Evolutionary conservation across 164 flowering plant genomes (phyloP), one percentile per base, ranked within the genome.

Genomic region (Piper longum): DNA sequence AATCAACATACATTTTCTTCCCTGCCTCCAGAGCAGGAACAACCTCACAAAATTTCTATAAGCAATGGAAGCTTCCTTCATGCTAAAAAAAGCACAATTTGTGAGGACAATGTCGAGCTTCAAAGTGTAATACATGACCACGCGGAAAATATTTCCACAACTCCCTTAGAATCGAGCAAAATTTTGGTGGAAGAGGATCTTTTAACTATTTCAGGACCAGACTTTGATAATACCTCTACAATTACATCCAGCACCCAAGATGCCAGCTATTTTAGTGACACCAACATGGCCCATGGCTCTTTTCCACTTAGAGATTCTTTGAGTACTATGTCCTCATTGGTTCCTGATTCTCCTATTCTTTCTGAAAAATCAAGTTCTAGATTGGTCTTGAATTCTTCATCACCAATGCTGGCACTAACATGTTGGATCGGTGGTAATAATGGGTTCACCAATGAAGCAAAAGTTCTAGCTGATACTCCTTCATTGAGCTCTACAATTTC

Each of bases 1-100:
- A 86, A 91, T n/a, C 96, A 87, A 60, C 81, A 87, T 72, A 83
- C 96, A 67, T 83, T 81, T 63, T 85, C 93, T 54, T 85, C 87
- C 80, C 74, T 88, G 78, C 96, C 89, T 69, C 85, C 70, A 58
- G 97, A 88, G 12, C 87, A 85, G 61, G 99, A 87, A 51, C 86
- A 83, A 76, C 87, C 96, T 65, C 73, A 57, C 45, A 83, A 82
- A 76, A 87, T 88, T 59, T 87, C 91, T 60, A 78, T 81, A 60
- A 89, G 95, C 72, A 71, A 78, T 71, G 91, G 87, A 72, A 91
- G 95, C 81, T 89, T 81, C 67, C 84, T 91, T 60, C 86, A 69
- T 58, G 93, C 69, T 26, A 95, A 87, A 76, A 82, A 71, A 60
- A 91, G 98, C 76, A 66, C 87, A 40, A 83, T 89, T 74, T 91